Conservation (phyloP, 2,329 filamentous ascomycete genomes). For the Fusarium torreyae region DNA sequence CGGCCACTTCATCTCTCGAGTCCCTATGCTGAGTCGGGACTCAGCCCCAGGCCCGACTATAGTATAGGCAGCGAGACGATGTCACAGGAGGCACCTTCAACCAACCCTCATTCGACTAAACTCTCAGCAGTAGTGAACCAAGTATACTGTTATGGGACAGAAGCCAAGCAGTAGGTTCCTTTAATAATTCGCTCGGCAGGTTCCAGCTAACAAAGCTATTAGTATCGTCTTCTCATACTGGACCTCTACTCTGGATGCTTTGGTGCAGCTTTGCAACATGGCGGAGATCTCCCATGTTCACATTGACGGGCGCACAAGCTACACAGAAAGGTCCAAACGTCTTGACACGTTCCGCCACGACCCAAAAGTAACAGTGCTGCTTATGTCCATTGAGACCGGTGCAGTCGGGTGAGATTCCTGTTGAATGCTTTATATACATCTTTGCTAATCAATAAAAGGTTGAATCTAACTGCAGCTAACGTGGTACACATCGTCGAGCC, state of each 20-base stretch:
- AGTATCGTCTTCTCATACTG: constrained; percentile 29
- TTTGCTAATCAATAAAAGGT: neutral
- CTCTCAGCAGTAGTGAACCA: constrained; percentile 18
- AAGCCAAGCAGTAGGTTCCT: constrained; percentile 10
- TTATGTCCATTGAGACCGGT: constrained; percentile 28
- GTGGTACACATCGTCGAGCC: constrained; percentile 24
- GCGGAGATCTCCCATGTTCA: neutral
- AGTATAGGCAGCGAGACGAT: neutral
- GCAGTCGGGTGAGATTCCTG: constrained; percentile 16
- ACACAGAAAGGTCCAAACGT: constrained; percentile 11
- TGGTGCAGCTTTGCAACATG: neutral
- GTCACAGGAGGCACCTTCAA: neutral
- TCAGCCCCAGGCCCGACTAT: neutral
- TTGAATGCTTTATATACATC: neutral
- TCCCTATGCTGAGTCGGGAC: neutral
- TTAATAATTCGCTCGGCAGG: too few relatives aligned
- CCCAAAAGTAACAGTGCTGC: neutral
- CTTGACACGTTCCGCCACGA: constrained; percentile 6
- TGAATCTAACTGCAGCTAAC: constrained; percentile 24
- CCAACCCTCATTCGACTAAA: constrained; percentile 9
- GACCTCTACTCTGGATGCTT: constrained; percentile 21
- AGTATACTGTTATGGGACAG: neutral
- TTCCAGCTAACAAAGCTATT: neutral
- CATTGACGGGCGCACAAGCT: constrained; percentile 15
- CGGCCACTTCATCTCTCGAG: constrained; percentile 7